Percentiles rank a stretch among this genome's conserved stretches.
phyloP scores from a whole-genome alignment of 805 yeast genomes.

The Hanseniaspora clermontiae region DNA sequence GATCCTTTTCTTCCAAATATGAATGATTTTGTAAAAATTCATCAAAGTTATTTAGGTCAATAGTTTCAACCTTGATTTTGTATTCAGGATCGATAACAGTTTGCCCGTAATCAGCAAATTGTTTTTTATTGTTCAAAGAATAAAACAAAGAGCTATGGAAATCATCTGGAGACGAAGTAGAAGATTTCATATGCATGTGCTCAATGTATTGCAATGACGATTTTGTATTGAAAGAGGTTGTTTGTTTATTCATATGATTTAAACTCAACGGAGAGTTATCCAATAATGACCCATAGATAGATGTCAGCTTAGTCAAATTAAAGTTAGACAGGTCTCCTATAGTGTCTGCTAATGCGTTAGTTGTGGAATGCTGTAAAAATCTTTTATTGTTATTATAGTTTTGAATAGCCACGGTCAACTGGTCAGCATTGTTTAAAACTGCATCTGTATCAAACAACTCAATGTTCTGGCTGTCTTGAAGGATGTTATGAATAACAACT shows the following conservation, averaged over 20 bases:
- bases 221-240: background rate
- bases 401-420: background rate
- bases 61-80: background rate
- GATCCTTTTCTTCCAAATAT: background rate
- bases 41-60: background rate
- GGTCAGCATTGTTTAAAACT: background rate
- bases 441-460: background rate
- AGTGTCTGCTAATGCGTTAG: background rate
- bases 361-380: background rate
- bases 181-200: background rate
- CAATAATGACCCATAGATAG: background rate
- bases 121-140: background rate
- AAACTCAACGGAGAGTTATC: background rate
- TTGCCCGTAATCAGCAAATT: background rate
- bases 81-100: background rate
- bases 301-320: background rate
- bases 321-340: background rate
- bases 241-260: background rate
- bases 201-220: background rate
- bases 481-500: background rate
- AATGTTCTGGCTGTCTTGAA: background rate
- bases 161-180: background rate
- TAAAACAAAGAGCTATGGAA: background rate
- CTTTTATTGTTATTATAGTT: conserved; percentile 5
- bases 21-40: background rate